Evolutionary conservation across 306 rosid species (phyloP).

Genomic region (Rosa chinensis): DNA sequence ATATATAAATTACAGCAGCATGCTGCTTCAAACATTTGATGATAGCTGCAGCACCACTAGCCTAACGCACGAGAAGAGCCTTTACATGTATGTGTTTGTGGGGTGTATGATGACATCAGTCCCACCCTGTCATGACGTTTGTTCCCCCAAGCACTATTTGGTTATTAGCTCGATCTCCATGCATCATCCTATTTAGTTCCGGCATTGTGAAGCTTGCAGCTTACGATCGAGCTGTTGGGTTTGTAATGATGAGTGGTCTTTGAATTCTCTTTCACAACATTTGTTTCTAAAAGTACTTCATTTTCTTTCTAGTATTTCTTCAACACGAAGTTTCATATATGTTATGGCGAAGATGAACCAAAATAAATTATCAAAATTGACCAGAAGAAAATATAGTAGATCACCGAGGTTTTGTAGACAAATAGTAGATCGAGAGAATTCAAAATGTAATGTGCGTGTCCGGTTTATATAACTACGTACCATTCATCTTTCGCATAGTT

Average conservation of each 20-base stretch:
- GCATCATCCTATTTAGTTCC: not conserved
- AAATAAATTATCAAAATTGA: not conserved
- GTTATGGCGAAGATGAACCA: constrained; percentile 1
- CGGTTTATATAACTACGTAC: not conserved
- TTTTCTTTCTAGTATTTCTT: constrained; percentile 2
- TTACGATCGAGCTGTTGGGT: constrained; percentile 23
- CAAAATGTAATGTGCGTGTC: not conserved
- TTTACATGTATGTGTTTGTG: constrained; percentile 32
- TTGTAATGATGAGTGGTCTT: constrained; percentile 43
- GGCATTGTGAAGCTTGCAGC: constrained; percentile 9
- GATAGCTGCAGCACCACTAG: constrained; percentile 72
- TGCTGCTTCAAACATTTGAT: constrained; percentile 81
- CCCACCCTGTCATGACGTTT: constrained; percentile 86
- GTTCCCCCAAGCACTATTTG: constrained; percentile 28
- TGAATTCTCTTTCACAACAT: constrained; percentile 29
- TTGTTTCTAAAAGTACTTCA: not conserved
- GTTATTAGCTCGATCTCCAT: not conserved
- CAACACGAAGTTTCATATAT: not conserved
- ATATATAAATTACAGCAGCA: constrained; percentile 23
- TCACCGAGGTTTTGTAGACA: not conserved
- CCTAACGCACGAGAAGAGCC: constrained; percentile 44
- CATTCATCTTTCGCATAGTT: not conserved
- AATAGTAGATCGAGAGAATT: not conserved
- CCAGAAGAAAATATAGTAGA: not conserved
- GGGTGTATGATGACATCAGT: constrained; percentile 67